These are phyloP conservation scores for Penicillium psychrosexuale DNA, from an alignment of 2,329 filamentous ascomycete species.

Conservation along the genomic window DNA sequence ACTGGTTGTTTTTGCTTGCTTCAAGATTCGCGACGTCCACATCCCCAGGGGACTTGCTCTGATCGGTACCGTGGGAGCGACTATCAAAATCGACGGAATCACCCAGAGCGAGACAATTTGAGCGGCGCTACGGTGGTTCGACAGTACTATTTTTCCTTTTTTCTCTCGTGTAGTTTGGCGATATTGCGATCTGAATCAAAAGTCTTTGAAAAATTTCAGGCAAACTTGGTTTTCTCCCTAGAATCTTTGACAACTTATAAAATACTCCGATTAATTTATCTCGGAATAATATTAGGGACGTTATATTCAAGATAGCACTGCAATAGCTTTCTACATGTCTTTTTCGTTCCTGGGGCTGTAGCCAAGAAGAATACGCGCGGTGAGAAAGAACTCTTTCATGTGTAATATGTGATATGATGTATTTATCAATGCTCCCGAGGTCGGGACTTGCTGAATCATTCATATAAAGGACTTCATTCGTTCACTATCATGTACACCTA, in stretches of 20 bases:
- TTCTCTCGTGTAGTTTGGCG: not conserved
- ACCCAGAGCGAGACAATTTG: conserved; percentile 9
- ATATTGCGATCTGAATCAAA: not conserved
- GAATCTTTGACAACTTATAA: not conserved
- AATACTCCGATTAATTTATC: not conserved
- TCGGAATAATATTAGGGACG: not conserved
- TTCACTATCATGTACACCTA: not conserved
- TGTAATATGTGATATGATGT: not conserved
- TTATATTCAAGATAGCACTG: not conserved
- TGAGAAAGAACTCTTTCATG: not conserved
- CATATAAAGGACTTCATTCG: not conserved
- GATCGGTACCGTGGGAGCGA: conserved; percentile 46
- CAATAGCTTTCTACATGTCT: not conserved
- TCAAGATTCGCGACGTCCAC: conserved; percentile 54
- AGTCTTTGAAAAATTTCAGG: not conserved
- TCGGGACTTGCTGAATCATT: not conserved
- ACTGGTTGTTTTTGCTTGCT: conserved; percentile 62
- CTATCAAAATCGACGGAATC: conserved; percentile 18
- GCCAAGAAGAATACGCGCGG: not conserved
- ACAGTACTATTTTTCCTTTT: no score
- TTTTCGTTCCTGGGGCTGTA: not conserved
- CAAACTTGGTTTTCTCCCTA: not conserved
- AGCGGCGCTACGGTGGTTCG: not conserved
- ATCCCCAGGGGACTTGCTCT: conserved; percentile 58
- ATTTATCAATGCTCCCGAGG: no score